Evolutionary conservation across 1,284 basidiomycete species (phyloP).

Genomic region (Ustilago trichophora): DNA sequence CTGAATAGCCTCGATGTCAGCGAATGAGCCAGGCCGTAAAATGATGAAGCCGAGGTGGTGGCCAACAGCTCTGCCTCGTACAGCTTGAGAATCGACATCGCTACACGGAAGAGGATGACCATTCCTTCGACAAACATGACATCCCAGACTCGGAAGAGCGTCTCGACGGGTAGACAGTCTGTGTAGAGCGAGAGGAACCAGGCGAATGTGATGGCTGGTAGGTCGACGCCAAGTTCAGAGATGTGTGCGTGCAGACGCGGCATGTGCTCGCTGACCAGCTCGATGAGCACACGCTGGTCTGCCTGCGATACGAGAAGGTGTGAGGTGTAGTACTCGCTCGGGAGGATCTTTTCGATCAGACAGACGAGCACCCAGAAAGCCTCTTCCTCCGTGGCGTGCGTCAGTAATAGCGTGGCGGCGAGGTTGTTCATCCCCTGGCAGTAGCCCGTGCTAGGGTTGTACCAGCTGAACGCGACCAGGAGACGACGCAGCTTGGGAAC

Average conservation of each 20-base stretch:
- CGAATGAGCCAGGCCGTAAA: conserved; percentile 85
- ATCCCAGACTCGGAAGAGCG: conserved; percentile 72
- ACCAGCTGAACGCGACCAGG: conserved; percentile 87
- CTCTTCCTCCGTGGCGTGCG: conserved; percentile 91
- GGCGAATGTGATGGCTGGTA: conserved; percentile 93
- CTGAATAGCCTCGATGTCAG: conserved; percentile 91
- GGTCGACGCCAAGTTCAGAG: conserved; percentile 81
- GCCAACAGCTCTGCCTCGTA: conserved; percentile 83
- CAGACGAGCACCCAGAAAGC: conserved; percentile 95
- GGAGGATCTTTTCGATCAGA: conserved; percentile 72
- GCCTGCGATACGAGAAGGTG: conserved; percentile 79
- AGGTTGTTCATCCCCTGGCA: conserved; percentile 84
- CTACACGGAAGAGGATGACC: conserved; percentile 84
- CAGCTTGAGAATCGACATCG: conserved; percentile 82
- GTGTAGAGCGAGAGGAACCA: conserved; percentile 98
- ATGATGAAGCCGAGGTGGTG: conserved; percentile 82
- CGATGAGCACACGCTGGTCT: conserved; percentile 87
- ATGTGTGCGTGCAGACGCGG: conserved; percentile 83
- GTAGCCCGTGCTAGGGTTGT: conserved; percentile 67
- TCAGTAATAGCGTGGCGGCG: conserved; percentile 89
- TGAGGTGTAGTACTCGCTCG: conserved; percentile 67
- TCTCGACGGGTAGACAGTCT: conserved; percentile 90
- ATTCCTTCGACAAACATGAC: conserved; percentile 93
- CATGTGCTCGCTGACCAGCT: conserved; percentile 80
- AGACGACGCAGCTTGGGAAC: conserved; percentile 90